Evolutionary conservation across 2,329 filamentous ascomycete species (phyloP).

Genomic region (Alternaria brassicae): DNA sequence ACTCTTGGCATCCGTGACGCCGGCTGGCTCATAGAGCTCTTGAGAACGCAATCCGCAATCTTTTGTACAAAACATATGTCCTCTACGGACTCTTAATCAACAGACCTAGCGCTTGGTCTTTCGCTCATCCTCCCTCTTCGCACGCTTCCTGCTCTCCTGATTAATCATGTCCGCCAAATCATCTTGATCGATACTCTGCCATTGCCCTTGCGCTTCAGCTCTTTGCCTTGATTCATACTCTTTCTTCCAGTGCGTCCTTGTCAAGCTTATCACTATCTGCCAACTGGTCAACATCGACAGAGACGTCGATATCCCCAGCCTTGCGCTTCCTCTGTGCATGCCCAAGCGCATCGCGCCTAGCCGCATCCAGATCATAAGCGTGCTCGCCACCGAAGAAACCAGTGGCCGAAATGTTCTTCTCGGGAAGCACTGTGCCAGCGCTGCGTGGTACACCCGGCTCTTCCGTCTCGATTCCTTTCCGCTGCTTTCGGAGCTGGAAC

Average conservation of each 20-base stretch:
- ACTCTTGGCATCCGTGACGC: constrained; percentile 31
- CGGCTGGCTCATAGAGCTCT: constrained; percentile 27
- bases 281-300: constrained; percentile 84
- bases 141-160: constrained; percentile 86
- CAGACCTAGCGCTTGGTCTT: constrained; percentile 61
- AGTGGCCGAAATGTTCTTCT: constrained; percentile 82
- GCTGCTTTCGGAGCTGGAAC: constrained; percentile 88
- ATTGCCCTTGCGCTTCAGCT: constrained; percentile 66
- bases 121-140: constrained; percentile 85
- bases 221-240: constrained; percentile 77
- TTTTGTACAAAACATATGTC: constrained; percentile 33
- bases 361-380: constrained; percentile 82
- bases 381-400: constrained; percentile 97
- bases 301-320: constrained; percentile 92
- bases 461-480: constrained; percentile 83
- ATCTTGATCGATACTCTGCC: constrained; percentile 82
- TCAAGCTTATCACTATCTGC: constrained; percentile 76
- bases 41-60: constrained; percentile 21
- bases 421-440: constrained; percentile 88
- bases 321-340: constrained; percentile 87
- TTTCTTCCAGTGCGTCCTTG: constrained; percentile 79
- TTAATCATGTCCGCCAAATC: constrained; percentile 96
- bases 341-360: constrained; percentile 68
- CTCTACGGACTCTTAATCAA: constrained; percentile 13
- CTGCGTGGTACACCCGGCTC: constrained; percentile 74